Evolutionary conservation across 805 yeast genomes (phyloP), one percentile per base, ranked within the genome.

Genomic region (Nakazawaea peltata): DNA sequence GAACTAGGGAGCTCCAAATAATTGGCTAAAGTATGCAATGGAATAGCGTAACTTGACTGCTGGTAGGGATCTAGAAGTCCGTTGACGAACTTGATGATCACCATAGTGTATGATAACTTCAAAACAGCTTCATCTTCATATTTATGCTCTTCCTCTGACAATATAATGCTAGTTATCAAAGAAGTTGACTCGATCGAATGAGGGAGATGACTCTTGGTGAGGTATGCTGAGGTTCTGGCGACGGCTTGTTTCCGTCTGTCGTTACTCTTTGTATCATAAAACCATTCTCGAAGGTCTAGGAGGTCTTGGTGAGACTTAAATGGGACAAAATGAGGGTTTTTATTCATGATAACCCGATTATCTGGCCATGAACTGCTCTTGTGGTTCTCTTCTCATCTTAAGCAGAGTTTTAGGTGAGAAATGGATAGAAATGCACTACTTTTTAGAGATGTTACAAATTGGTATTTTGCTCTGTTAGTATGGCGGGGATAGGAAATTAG

Each of bases 11-110:
- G 61, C 1, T 73, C 70, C 16, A 84, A 56, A 29, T 69, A 68
- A 35, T 62, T 69, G 1, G 97, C 97, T 17, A 92, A 57, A 5
- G 68, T 66, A 42, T 81, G 81, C 46, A 92, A 59, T 5, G 97
- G 88, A 12, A 81, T 71, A 0, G 95, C 96, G 50, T 61, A 79
- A 29, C 67, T 71, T 1, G 87, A 73, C 46, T 78, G 83, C 55
- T 92, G 98, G 32, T 70, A 70, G 0, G 94, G 92, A 53, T 92
- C 98, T 25, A 92, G 56, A 3, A 86, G 55, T 2, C 97, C 97
- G 55, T 92, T 92, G 18, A 92, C 97, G 58, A 90, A 86, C 39
- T 94, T 63, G 19, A 86, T 77, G 10, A 88, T 48, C 0, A 86
- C 74, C 83, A 82, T 77, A 0, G 87, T 61, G 50, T 82, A 83